These are phyloP conservation scores for Scolecobasidium constrictum DNA, from an alignment of 2,329 filamentous ascomycete genomes.

Conservation along the genomic window DNA sequence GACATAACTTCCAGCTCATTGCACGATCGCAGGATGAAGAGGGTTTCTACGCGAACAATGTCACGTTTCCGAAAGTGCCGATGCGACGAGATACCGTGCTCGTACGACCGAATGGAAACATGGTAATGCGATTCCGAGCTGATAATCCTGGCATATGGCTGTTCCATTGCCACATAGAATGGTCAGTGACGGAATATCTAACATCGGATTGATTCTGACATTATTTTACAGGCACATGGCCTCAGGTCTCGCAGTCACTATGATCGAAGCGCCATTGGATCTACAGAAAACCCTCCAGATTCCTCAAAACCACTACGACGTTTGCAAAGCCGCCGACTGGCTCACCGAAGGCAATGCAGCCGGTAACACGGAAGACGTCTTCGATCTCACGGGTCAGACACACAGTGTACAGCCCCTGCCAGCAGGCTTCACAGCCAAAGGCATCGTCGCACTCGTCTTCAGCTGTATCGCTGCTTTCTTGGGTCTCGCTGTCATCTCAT, in stretches of 20 bases:
- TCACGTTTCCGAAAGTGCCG: conserved; percentile 24
- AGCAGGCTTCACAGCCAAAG: conserved; percentile 57
- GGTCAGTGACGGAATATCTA: conserved; percentile 4
- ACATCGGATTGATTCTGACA: conserved; percentile 6
- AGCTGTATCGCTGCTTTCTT: conserved; percentile 57
- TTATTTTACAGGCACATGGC: conserved; percentile 33
- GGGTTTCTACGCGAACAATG: conserved; percentile 23
- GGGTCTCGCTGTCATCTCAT: conserved; percentile 55
- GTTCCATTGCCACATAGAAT: conserved; percentile 18
- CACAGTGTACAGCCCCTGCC: conserved; percentile 46
- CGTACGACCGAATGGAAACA: conserved; percentile 42
- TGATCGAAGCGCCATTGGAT: conserved; percentile 41
- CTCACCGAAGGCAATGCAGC: conserved; percentile 61
- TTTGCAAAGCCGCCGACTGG: conserved; percentile 42
- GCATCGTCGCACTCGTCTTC: conserved; percentile 65
- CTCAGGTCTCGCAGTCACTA: conserved; percentile 39
- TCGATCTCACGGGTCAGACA: conserved; percentile 55
- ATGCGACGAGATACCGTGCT: conserved; percentile 45
- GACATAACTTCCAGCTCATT: conserved; percentile 58
- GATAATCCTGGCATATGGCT: conserved; percentile 36
- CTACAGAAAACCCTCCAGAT: conserved; percentile 52
- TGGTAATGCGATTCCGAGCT: conserved; percentile 44
- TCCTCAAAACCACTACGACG: conserved; percentile 49
- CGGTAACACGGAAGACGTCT: conserved; percentile 52
- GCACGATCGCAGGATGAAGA: conserved; percentile 22